phyloP scores from a whole-genome alignment of 2,329 filamentous ascomycete genomes.

The Dryadomyces quercivorus region DNA sequence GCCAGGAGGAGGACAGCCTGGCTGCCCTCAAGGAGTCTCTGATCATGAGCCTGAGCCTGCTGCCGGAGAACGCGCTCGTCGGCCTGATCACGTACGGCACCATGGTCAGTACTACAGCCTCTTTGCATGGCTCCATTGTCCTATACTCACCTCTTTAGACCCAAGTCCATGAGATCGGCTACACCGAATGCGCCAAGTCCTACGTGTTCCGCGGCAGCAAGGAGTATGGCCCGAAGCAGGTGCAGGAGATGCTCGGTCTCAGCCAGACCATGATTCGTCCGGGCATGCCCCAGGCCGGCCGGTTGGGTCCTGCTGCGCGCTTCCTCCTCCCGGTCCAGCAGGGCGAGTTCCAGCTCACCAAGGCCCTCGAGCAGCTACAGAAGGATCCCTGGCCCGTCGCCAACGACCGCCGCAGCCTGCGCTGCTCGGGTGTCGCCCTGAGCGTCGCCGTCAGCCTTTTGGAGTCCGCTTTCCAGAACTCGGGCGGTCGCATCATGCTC shows the following conservation, averaged over 20 bases:
- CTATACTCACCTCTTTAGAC: constrained; percentile 37
- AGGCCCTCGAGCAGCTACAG: constrained; percentile 87
- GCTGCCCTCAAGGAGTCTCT: constrained; percentile 75
- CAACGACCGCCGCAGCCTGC: constrained; percentile 77
- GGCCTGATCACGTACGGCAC: constrained; percentile 83
- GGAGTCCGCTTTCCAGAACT: constrained; percentile 91
- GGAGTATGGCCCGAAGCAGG: constrained; percentile 94
- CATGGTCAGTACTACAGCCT: constrained; percentile 59
- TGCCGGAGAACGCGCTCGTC: constrained; percentile 71
- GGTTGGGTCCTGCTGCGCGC: constrained; percentile 67
- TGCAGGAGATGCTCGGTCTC: constrained; percentile 97
- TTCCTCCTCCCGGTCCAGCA: constrained; percentile 92
- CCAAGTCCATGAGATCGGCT: constrained; percentile 95
- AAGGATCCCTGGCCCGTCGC: constrained; percentile 97
- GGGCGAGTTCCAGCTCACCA: constrained; percentile 94
- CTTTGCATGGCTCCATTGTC: too few relatives aligned
- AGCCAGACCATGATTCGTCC: constrained; percentile 62
- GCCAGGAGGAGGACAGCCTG: constrained; percentile 78
- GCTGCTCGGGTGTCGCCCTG: constrained; percentile 92
- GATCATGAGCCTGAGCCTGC: constrained; percentile 71
- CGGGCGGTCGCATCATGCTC: constrained; percentile 90
- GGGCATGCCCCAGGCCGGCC: constrained; percentile 60
- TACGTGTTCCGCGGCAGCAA: constrained; percentile 98
- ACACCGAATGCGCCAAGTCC: constrained; percentile 94
- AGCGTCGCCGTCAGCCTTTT: constrained; percentile 88